Evolutionary conservation across 2,329 filamentous ascomycete genomes (phyloP).

Genomic region (Mariannaea sp.): DNA sequence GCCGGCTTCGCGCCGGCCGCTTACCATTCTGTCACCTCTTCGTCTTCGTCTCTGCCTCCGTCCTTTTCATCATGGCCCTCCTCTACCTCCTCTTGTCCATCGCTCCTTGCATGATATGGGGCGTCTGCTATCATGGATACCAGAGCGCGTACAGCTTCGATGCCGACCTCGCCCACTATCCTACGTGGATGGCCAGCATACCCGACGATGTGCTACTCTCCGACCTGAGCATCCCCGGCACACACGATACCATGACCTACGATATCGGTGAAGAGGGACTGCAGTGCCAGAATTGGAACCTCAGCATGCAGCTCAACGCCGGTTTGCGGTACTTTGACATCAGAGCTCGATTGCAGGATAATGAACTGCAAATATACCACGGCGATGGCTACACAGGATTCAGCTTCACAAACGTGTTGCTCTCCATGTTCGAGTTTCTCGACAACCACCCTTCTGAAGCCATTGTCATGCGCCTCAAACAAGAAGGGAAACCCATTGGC

Average conservation of each 20-base stretch:
- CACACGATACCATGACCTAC: conserved; percentile 59
- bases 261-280: conserved; percentile 42
- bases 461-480: conserved; percentile 57
- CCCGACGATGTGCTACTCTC: conserved; percentile 49
- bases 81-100: conserved; percentile 36
- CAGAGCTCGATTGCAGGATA: conserved; percentile 49
- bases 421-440: conserved; percentile 52
- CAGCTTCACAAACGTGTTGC: conserved; percentile 49
- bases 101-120: conserved; percentile 37
- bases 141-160: conserved; percentile 49
- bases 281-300: conserved; percentile 55
- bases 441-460: conserved; percentile 51
- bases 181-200: conserved; percentile 51
- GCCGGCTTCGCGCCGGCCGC: conserved; percentile 13
- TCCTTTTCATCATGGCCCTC: conserved; percentile 34
- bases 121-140: conserved; percentile 39
- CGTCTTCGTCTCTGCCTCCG: conserved; percentile 22
- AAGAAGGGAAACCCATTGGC: conserved; percentile 49
- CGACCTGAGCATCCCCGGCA: conserved; percentile 55
- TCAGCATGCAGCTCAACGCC: conserved; percentile 50
- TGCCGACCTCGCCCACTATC: conserved; percentile 39
- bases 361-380: conserved; percentile 55
- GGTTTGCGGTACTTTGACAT: conserved; percentile 58
- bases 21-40: conserved; percentile 27
- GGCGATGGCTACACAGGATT: conserved; percentile 51